phyloP scores from a whole-genome alignment of 2,329 filamentous ascomycete genomes.

The Cercospora berteroae region DNA sequence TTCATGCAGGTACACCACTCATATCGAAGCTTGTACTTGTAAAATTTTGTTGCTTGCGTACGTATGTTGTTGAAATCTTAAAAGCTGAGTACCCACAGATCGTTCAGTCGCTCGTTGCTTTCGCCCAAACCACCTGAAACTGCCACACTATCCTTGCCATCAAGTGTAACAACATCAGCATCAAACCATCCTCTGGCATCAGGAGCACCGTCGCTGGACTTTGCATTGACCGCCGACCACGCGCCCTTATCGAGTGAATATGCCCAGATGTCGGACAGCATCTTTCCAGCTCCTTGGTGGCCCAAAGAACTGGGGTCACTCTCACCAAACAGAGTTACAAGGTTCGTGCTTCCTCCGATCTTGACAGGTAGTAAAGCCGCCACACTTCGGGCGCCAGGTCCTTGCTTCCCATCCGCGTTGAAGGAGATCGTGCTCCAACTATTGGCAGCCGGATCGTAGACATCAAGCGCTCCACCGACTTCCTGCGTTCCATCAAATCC shows the following conservation, averaged over 20 bases:
- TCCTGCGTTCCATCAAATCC: constrained; percentile 72
- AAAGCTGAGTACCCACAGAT: constrained; percentile 48
- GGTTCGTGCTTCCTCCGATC: constrained; percentile 37
- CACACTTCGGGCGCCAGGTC: constrained; percentile 53
- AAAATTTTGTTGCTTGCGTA: neutral
- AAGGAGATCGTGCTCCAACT: constrained; percentile 45
- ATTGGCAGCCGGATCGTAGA: constrained; percentile 46
- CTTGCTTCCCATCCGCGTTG: constrained; percentile 45
- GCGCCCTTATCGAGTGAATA: constrained; percentile 40
- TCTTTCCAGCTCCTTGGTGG: constrained; percentile 57
- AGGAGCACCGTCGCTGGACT: constrained; percentile 35
- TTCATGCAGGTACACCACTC: constrained; percentile 1
- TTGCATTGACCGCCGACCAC: constrained; percentile 39
- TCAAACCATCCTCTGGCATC: constrained; percentile 54
- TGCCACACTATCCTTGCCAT: constrained; percentile 41
- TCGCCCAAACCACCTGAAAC: constrained; percentile 55
- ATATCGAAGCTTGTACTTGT: neutral
- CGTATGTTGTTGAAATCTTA: neutral
- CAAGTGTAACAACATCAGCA: constrained; percentile 44
- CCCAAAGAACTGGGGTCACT: constrained; percentile 53
- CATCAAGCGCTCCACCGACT: constrained; percentile 69
- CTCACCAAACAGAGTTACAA: constrained; percentile 56
- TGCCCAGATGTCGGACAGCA: constrained; percentile 54
- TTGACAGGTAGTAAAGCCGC: constrained; percentile 46
- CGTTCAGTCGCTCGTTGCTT: constrained; percentile 52